These are phyloP conservation scores for Gaeumannomyces sp. DNA, from an alignment of 2,329 filamentous ascomycete genomes.

Conservation along the genomic window DNA sequence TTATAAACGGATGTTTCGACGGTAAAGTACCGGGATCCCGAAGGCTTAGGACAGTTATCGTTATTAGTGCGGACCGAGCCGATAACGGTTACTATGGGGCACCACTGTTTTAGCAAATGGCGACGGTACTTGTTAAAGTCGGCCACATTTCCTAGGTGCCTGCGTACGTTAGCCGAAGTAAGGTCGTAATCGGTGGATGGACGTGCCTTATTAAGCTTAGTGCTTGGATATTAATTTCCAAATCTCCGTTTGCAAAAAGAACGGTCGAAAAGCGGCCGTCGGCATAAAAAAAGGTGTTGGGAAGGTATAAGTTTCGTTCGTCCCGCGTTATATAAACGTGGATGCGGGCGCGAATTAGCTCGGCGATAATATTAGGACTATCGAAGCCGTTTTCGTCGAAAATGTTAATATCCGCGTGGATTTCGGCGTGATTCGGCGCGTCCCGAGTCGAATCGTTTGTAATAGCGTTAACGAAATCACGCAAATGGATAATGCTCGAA, in stretches of 20 bases:
- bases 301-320: too few relatives aligned
- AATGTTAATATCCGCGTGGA: neutral
- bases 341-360: neutral
- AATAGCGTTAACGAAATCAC: neutral
- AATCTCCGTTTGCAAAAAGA: neutral
- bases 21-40: too few relatives aligned
- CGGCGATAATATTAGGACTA: neutral
- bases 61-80: neutral
- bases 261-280: neutral
- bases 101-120: neutral
- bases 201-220: neutral
- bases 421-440: neutral
- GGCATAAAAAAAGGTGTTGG: neutral
- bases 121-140: neutral
- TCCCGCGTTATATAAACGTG: neutral
- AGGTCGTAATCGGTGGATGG: too few relatives aligned
- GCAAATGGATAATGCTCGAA: neutral
- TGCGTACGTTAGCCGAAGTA: neutral
- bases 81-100: neutral
- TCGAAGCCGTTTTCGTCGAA: neutral
- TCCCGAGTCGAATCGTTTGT: neutral
- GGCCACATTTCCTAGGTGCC: neutral
- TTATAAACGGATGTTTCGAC: too few relatives aligned
- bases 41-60: too few relatives aligned
- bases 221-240: neutral